A percentile compares a stretch with the other conserved stretches of the same genome.
Conservation (phyloP, 1,284 basidiomycete genomes). For the Xanthoconium separans region DNA sequence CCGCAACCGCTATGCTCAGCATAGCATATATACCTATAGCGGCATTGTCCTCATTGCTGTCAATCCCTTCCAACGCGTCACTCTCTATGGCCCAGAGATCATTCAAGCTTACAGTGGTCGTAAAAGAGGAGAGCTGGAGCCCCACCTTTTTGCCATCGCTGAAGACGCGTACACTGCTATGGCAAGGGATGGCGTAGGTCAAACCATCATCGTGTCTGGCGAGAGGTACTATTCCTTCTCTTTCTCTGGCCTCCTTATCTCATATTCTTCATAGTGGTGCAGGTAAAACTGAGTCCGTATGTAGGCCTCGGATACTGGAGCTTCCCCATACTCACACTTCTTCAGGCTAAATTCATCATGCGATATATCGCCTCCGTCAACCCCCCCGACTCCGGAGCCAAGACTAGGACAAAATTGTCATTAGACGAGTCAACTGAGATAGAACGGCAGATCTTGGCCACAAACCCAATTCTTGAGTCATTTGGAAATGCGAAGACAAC, state of each 20-base stretch:
- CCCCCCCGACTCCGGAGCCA: constrained; percentile 66
- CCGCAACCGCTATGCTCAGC: constrained; percentile 93
- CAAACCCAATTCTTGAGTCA: constrained; percentile 98
- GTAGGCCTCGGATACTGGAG: constrained; percentile 24
- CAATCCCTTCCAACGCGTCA: constrained; percentile 96
- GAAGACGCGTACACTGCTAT: constrained; percentile 99
- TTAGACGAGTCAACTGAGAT: constrained; percentile 89
- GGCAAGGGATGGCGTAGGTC: constrained; percentile 92
- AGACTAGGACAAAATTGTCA: constrained; percentile 68
- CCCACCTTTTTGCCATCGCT: constrained; percentile 98
- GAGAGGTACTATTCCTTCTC: constrained; percentile 69
- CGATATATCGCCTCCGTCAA: constrained; percentile 98
- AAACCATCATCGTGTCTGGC: constrained; percentile 99
- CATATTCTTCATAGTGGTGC: constrained; percentile 71
- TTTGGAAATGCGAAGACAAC: constrained; percentile 99
- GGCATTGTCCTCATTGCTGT: constrained; percentile 98
- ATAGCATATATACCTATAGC: constrained; percentile 98
- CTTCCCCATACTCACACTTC: constrained; percentile 5
- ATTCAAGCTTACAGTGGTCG: constrained; percentile 96
- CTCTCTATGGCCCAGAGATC: constrained; percentile 92
- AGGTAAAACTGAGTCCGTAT: constrained; percentile 96
- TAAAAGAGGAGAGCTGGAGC: constrained; percentile 92
- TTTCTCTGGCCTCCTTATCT: constrained; percentile 12
- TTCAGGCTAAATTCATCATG: constrained; percentile 97
- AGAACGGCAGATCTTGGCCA: constrained; percentile 95